phyloP scores from a whole-genome alignment of 2,329 filamentous ascomycete genomes.

The Aspergillus phoenicis region DNA sequence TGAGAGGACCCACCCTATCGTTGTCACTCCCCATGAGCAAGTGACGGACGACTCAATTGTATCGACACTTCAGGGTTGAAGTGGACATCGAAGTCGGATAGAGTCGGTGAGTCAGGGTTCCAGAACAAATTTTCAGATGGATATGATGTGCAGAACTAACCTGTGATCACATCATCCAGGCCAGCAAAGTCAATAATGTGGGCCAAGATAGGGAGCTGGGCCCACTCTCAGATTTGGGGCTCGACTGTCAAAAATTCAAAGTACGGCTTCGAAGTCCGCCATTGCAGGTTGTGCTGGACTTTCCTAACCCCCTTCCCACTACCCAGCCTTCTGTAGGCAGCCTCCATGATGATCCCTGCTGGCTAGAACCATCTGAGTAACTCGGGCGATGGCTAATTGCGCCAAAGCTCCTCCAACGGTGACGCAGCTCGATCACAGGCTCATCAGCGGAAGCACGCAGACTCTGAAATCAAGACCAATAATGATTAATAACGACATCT shows the following conservation, averaged over 20 bases:
- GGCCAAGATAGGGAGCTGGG: slow-evolving; percentile 12
- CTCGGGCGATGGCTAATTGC: background rate
- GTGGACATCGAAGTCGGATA: background rate
- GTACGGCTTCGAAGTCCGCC: background rate
- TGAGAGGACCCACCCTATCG: slow-evolving; percentile 3
- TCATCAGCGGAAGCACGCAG: background rate
- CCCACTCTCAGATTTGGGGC: slow-evolving; percentile 1
- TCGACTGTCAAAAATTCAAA: slow-evolving; percentile 1
- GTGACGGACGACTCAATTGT: background rate
- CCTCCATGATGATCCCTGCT: background rate
- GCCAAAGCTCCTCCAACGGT: background rate
- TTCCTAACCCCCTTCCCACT: too few relatives aligned
- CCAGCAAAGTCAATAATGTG: slow-evolving; percentile 24
- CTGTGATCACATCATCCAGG: slow-evolving; percentile 23
- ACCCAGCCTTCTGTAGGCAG: too few relatives aligned
- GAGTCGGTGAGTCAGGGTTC: slow-evolving; percentile 26
- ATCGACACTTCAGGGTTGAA: background rate
- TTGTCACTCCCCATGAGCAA: background rate
- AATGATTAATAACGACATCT: background rate
- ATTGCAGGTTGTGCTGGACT: background rate
- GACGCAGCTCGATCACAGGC: background rate
- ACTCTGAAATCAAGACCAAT: background rate
- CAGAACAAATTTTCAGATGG: slow-evolving; percentile 21
- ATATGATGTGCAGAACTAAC: slow-evolving; percentile 20
- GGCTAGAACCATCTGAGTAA: background rate